Base-by-base conservation (phyloP, 2,329 filamentous ascomycete species). In the Claviceps arundinis region DNA sequence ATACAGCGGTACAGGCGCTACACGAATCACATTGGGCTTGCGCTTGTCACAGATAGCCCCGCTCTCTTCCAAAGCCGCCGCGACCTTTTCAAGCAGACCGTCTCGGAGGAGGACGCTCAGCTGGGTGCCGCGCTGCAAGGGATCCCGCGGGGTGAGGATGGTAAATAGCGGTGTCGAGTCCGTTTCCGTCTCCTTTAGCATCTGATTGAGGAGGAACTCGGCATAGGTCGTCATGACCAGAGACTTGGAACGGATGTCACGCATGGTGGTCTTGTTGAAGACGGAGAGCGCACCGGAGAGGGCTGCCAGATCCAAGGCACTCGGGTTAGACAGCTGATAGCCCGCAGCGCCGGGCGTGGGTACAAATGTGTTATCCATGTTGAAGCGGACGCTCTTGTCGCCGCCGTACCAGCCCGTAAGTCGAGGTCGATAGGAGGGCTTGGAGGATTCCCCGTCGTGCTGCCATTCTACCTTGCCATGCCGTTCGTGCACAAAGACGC, bases 391-490 rank as follows among this genome's bases (percentile, higher is more conserved):
- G 48, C 71, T 68, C 67, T 89, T 89, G 68, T 89, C 84, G 50
- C 81, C 84, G 50, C 89, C 89, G 78, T 91, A 95, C 89, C 89
- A 95, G 24, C 89, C 90, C 37, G 80, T 75, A 2, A 95, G 72
- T 4, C 89, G 77, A 5, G 80, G 82, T 16, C 75, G 74, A 62
- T 82, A 90, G 0, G 57, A 53, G 0, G 66, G 66, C 48, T 56
- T 59, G 2, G 56, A 59, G n/a, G 70, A 34, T 34, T 34, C 67
- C 2, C 64, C 63, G 7, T 62, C 60, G 17, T 70, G 34, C 8
- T 14, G 6, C 1, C 61, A 62, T 49, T 66, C 68, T 11, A 87
- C 81, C 24, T 65, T 65, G 42, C 84, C 81, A 63, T 94, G 85
- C 41, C 72, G 74, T 62, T 87, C 80, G 65, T 95, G 88, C 8